Evolutionary conservation across 208 protist genomes (phyloP), one percentile per base, ranked within the genome.

Genomic region (Tritrichomonas foetus): DNA sequence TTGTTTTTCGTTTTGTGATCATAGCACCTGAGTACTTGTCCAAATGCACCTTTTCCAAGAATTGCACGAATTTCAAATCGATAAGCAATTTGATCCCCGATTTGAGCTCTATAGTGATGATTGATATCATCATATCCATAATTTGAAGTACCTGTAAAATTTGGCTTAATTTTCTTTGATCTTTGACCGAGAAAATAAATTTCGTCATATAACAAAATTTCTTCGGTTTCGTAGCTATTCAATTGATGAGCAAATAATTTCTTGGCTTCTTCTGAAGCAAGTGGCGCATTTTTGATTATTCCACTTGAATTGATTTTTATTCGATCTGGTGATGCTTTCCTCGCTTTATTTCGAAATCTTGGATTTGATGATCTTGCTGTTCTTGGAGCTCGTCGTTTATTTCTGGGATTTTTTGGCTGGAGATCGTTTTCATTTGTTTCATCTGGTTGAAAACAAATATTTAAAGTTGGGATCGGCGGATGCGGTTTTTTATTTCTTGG

Each of bases 41-140:
- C 97, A 94, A 98, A 98, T 0, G 96, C 97, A n/a, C 98, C 98
- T 57, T 97, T 96, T 30, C 98, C 98, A 0, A 98, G 89, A 27
- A 94, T 89, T 0, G 94, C 93, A 3, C 98, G 0, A 8, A 98
- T 78, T 94, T 98, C 97, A 94, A 97, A 98, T 39, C 97, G 95
- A 95, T 98, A 98, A 13, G 47, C 41, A 50, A 89, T 27, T n/a
- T 89, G 78, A 39, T 89, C 78, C 33, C 78, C 78, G 30, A 89
- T 57, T 41, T 8, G 0, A 20, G 41, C 47, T 36, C 57, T 89
- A 27, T 53, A 47, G 30, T 89, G 78, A 89, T 89, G 78, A 16
- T 25, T 89, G 5, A 22, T n/a, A 39, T 57, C 41, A 57, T 89
- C 78, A 89, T 57, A 89, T n/a, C 78, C 78, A 57, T 89, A 39